Conservation (phyloP, 108 stramenopile genomes). For the Craspedostauros australis region DNA sequence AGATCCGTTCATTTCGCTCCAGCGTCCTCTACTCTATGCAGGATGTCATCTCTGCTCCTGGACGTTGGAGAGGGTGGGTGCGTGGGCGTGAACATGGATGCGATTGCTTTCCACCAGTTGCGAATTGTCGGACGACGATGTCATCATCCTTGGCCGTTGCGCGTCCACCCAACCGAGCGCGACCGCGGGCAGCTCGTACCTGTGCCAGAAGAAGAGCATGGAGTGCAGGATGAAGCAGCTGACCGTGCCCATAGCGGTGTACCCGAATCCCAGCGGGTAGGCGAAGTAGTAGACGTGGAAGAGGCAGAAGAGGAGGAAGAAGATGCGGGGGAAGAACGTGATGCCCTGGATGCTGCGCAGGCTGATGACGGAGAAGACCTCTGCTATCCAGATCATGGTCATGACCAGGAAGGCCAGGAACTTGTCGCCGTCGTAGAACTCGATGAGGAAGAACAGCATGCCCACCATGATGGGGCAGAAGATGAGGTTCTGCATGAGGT, state of each 20-base stretch:
- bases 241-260: conserved; percentile 70
- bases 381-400: conserved; percentile 85
- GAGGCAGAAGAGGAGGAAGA: conserved; percentile 85
- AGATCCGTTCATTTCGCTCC: too few relatives aligned
- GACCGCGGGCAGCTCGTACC: conserved; percentile 85
- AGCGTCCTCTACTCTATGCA: too few relatives aligned
- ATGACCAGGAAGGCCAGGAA: conserved; percentile 86
- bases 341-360: conserved; percentile 60
- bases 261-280: conserved; percentile 81
- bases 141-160: conserved; percentile 52
- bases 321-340: conserved; percentile 81
- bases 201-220: conserved; percentile 89
- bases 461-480: conserved; percentile 94
- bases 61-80: too few relatives aligned
- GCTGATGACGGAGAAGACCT: conserved; percentile 83
- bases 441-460: conserved; percentile 89
- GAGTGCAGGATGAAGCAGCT: conserved; percentile 75
- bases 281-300: conserved; percentile 93
- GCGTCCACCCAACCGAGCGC: conserved; percentile 54
- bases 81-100: too few relatives aligned
- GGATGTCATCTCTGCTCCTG: too few relatives aligned
- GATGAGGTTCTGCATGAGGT: conserved; percentile 76
- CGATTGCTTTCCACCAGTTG: too few relatives aligned
- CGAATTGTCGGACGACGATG: too few relatives aligned
- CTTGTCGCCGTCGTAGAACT: conserved; percentile 88